Evolutionary conservation across 345 rosid species (phyloP), one percentile per base, ranked within the genome.

Genomic region (Gossypium longicalyx): DNA sequence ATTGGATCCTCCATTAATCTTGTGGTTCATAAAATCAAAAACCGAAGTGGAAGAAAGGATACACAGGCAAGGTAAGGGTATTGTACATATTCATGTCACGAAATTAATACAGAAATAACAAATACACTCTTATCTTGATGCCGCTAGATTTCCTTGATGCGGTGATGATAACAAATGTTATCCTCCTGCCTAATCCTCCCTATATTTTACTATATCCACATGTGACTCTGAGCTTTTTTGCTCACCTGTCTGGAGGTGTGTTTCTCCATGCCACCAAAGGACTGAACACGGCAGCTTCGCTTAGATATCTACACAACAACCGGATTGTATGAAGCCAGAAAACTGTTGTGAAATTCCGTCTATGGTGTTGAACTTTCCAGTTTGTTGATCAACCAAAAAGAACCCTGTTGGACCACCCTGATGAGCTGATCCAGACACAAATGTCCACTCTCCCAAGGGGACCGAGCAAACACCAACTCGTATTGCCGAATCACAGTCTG

Each of bases 361-460:
- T 0, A 82, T 11, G 56, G 63, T 80, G 23, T 45, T 27, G 22
- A 56, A 62, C 41, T 48, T 70, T 47, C 76, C 70, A 15, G 6
- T 56, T 17, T 73, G 72, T 59, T 74, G 82, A 11, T 78, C 72
- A 23, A 53, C 73, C 3, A 72, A 0, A 52, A 61, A 83, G 47
- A 84, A 77, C 70, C 77, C 85, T 27, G 79, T 82, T 4, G 78
- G 75, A 62, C 83, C 82, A n/a, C 85, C 86, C 67, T 82, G 82
- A 57, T 76, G 77, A 73, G 17, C 75, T 0, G 86, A 74, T 10
- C 87, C 84, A 1, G 74, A 51, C 22, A 84, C 80, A 7, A 87
- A 29, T 0, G 83, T 74, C 67, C 53, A 15, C 25, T 60, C 83
- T 0, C 77, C 83, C 7, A 73, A 15, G n/a, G 27, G 77, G 51